phyloP scores from a whole-genome alignment of 2,329 filamentous ascomycete genomes.

The Pseudocercospora macadamiae region DNA sequence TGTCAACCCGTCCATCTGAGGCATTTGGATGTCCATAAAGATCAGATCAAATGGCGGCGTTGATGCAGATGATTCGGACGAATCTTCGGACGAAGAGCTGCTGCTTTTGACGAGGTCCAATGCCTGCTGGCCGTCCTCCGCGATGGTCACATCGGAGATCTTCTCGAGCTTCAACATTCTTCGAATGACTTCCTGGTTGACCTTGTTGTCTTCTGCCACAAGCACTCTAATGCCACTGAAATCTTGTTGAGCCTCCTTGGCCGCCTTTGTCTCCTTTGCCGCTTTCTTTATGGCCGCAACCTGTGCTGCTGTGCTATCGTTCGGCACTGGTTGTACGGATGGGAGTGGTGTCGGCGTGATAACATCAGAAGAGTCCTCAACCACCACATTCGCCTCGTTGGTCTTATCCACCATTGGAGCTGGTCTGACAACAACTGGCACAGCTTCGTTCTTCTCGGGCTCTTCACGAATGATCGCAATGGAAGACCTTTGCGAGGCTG shows the following conservation, averaged over 20 bases:
- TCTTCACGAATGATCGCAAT: conserved; percentile 4
- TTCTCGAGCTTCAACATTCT: conserved; percentile 75
- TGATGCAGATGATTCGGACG: conserved; percentile 50
- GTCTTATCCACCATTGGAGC: too few species aligned
- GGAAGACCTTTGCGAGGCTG: conserved; percentile 11
- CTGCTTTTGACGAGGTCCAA: conserved; percentile 73
- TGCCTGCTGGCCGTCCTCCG: conserved; percentile 67
- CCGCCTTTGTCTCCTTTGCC: conserved; percentile 56
- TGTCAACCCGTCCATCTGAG: conserved; percentile 85
- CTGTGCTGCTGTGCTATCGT: conserved; percentile 35
- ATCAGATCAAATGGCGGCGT: conserved; percentile 75
- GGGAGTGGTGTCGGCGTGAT: background rate
- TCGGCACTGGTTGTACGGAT: background rate
- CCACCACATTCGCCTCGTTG: too few species aligned
- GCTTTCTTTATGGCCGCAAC: conserved; percentile 36
- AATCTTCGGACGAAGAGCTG: conserved; percentile 1
- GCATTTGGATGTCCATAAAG: conserved; percentile 90
- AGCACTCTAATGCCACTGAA: conserved; percentile 74
- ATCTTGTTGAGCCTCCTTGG: conserved; percentile 59
- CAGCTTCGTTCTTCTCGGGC: background rate
- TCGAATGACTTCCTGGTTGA: conserved; percentile 63
- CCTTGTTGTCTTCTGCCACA: conserved; percentile 78
- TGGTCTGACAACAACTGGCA: too few species aligned
- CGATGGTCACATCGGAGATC: conserved; percentile 82
- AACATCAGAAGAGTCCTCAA: background rate